These are phyloP conservation scores for Claviceps sp. DNA, from an alignment of 2,329 filamentous ascomycete species.

Conservation along the genomic window DNA sequence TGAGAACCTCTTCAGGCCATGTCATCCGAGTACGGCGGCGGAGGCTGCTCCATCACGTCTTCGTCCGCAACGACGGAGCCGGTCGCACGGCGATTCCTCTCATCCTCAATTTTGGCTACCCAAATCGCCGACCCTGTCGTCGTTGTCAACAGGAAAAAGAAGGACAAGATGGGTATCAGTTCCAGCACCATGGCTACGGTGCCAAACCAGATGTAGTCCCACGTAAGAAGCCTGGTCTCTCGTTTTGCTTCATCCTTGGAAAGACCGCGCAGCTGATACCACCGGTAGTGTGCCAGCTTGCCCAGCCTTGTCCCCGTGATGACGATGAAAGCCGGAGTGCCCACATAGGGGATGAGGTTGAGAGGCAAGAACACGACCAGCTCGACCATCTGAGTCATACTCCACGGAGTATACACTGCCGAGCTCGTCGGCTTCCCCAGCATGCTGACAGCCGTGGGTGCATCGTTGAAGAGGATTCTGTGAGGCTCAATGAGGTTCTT, in stretches of 20 bases:
- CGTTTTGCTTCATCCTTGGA: slow-evolving; percentile 59
- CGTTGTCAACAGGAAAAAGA: slow-evolving; percentile 85
- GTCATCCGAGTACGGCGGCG: slow-evolving; percentile 18
- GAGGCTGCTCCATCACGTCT: slow-evolving; percentile 10
- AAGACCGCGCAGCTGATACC: slow-evolving; percentile 69
- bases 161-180: slow-evolving; percentile 80
- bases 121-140: slow-evolving; percentile 77
- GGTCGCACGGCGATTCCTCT: slow-evolving; percentile 17
- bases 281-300: slow-evolving; percentile 81
- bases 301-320: slow-evolving; percentile 80
- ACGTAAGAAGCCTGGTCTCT: slow-evolving; percentile 52
- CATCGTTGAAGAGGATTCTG: slow-evolving; percentile 52
- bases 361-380: slow-evolving; percentile 68
- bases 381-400: slow-evolving; percentile 78
- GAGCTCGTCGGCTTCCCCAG: slow-evolving; percentile 68
- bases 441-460: slow-evolving; percentile 60
- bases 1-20: slow-evolving; percentile 1
- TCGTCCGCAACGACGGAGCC: slow-evolving; percentile 7
- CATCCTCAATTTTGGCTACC: slow-evolving; percentile 64
- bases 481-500: slow-evolving; percentile 54
- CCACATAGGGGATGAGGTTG: slow-evolving; percentile 75
- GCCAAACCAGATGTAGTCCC: slow-evolving; percentile 92
- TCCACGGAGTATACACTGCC: slow-evolving; percentile 79
- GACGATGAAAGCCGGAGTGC: slow-evolving; percentile 73
- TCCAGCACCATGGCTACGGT: slow-evolving; percentile 73